phyloP scores from a whole-genome alignment of 371 early-diverging fungal genomes.

The Apophysomyces ossiformis region DNA sequence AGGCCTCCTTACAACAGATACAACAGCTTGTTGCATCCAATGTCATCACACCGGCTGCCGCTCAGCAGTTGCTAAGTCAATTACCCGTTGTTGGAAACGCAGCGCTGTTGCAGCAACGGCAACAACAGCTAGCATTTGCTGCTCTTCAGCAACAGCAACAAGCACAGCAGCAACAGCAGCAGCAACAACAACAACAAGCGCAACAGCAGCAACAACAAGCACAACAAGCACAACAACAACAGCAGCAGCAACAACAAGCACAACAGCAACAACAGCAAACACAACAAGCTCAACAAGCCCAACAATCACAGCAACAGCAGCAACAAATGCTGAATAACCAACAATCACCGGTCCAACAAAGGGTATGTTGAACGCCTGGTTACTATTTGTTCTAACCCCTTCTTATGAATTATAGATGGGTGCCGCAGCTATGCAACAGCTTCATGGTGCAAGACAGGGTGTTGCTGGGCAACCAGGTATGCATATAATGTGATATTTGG shows the following conservation, averaged over 20 bases:
- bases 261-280: slow-evolving; percentile 23
- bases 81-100: slow-evolving; percentile 25
- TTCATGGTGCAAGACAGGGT: slow-evolving; percentile 14
- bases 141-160: slow-evolving; percentile 22
- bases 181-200: slow-evolving; percentile 28
- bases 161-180: slow-evolving; percentile 27
- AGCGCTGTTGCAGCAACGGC: slow-evolving; percentile 25
- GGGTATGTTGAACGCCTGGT: no score
- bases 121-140: slow-evolving; percentile 4
- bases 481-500: not conserved
- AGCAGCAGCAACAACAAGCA: slow-evolving; percentile 25
- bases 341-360: slow-evolving; percentile 18
- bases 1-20: slow-evolving; percentile 38
- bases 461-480: slow-evolving; percentile 6
- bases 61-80: slow-evolving; percentile 40
- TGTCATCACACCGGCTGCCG: slow-evolving; percentile 31
- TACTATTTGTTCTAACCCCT: not conserved
- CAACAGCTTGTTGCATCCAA: slow-evolving; percentile 36
- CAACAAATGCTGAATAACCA: slow-evolving; percentile 13
- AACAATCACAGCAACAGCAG: slow-evolving; percentile 23
- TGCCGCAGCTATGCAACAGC: slow-evolving; percentile 14
- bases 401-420: slow-evolving; percentile 6
- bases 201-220: slow-evolving; percentile 26
- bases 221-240: slow-evolving; percentile 24
- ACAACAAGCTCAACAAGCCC: slow-evolving; percentile 25